Evolutionary conservation across 2,329 filamentous ascomycete genomes (phyloP).

Genomic region (Aspergillus proliferans): DNA sequence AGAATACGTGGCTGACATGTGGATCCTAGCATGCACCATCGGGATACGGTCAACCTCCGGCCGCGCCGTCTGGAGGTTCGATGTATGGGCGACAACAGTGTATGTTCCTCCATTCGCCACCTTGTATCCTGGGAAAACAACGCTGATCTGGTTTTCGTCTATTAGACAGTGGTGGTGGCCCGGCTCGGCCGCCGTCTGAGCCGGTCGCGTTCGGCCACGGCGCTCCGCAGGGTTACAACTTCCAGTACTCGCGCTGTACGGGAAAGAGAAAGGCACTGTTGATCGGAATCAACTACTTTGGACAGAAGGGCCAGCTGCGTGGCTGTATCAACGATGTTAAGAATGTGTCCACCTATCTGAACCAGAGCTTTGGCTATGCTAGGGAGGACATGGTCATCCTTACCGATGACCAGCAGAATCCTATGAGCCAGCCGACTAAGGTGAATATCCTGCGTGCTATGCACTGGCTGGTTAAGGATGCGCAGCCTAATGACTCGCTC

Average conservation of each 20-base stretch:
- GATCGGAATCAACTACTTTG: slow-evolving; percentile 96
- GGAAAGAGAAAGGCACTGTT: slow-evolving; percentile 81
- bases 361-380: slow-evolving; percentile 84
- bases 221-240: slow-evolving; percentile 72
- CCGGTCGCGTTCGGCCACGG: slow-evolving; percentile 72
- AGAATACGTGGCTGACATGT: slow-evolving; percentile 9
- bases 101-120: slow-evolving; percentile 14
- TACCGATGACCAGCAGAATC: slow-evolving; percentile 94
- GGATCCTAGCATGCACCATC: slow-evolving; percentile 17
- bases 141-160: background rate
- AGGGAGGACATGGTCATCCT: slow-evolving; percentile 95
- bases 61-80: slow-evolving; percentile 26
- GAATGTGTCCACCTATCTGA: slow-evolving; percentile 90
- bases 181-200: slow-evolving; percentile 60
- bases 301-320: slow-evolving; percentile 79
- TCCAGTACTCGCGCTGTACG: slow-evolving; percentile 87
- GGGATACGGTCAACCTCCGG: slow-evolving; percentile 24
- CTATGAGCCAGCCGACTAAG: slow-evolving; percentile 94
- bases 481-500: slow-evolving; percentile 82
- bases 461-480: slow-evolving; percentile 97
- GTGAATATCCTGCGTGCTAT: slow-evolving; percentile 91
- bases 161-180: slow-evolving; percentile 31
- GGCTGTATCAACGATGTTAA: slow-evolving; percentile 97
- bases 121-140: no score
- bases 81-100: slow-evolving; percentile 35